These are phyloP conservation scores for Leptodontidium sp. DNA, from an alignment of 2,329 filamentous ascomycete genomes.

Conservation along the genomic window DNA sequence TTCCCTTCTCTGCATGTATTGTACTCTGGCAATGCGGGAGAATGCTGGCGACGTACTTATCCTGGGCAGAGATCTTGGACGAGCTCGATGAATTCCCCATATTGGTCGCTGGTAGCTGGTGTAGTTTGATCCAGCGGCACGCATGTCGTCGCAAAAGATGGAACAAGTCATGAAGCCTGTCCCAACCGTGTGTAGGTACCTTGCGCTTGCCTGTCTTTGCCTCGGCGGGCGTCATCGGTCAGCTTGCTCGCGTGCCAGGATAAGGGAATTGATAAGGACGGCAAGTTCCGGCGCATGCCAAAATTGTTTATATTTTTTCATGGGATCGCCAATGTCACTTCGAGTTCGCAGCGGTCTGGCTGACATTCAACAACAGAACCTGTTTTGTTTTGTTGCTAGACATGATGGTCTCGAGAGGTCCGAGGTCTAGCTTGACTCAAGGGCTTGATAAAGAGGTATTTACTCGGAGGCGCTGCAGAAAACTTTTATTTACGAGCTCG, in stretches of 20 bases:
- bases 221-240: conserved; percentile 22
- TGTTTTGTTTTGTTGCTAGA: conserved; percentile 18
- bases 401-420: conserved; percentile 48
- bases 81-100: conserved; percentile 73
- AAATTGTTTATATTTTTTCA: conserved; percentile 18
- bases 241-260: conserved; percentile 27
- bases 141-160: conserved; percentile 31
- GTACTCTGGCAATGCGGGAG: neutral
- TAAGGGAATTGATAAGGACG: conserved; percentile 20
- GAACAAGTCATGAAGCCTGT: conserved; percentile 22
- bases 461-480: conserved; percentile 9
- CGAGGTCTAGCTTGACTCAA: conserved; percentile 57
- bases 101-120: conserved; percentile 4
- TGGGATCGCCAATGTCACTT: conserved; percentile 3
- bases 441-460: conserved; percentile 69
- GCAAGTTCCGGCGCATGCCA: conserved; percentile 11
- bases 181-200: conserved; percentile 4
- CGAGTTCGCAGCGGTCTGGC: neutral
- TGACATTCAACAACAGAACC: neutral
- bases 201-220: neutral
- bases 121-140: conserved; percentile 14
- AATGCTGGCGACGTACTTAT: conserved; percentile 69
- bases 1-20: neutral
- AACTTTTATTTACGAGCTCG: neutral
- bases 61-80: conserved; percentile 78